These are phyloP conservation scores for Apiospora malaysiana DNA, from an alignment of 2,329 filamentous ascomycete species.

Conservation along the genomic window DNA sequence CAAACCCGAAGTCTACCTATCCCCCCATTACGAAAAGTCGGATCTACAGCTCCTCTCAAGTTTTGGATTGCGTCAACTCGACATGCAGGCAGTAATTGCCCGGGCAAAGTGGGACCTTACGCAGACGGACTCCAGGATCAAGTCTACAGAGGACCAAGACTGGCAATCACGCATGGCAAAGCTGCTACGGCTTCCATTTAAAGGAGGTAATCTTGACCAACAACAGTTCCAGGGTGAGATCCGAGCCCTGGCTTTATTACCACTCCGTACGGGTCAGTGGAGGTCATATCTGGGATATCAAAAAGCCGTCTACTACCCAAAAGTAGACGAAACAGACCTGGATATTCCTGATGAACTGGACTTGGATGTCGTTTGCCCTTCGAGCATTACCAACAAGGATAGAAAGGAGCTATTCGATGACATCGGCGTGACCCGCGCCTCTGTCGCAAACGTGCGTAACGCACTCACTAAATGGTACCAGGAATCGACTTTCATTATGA, in stretches of 20 bases:
- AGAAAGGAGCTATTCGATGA: background rate
- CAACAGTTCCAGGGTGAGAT: background rate
- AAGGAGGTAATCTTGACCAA: background rate
- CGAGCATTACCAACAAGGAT: background rate
- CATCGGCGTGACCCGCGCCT: background rate
- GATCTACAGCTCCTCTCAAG: background rate
- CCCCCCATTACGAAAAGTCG: background rate
- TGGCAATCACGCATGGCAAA: background rate
- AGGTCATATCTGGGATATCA: background rate
- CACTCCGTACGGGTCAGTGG: background rate
- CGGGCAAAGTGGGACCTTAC: background rate
- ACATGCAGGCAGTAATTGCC: background rate
- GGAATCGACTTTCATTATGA: background rate
- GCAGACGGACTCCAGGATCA: background rate
- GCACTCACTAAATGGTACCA: background rate
- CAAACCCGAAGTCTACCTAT: background rate
- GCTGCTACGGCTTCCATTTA: background rate
- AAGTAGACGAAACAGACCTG: background rate
- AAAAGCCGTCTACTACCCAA: background rate
- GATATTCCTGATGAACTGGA: background rate
- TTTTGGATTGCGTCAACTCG: background rate
- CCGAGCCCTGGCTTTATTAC: background rate
- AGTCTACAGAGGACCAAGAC: background rate
- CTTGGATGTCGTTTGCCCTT: slow-evolving; percentile 1
- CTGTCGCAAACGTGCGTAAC: background rate